phyloP scores from a whole-genome alignment of 176 grass and related monocot genomes.

The Musa acuminata region DNA sequence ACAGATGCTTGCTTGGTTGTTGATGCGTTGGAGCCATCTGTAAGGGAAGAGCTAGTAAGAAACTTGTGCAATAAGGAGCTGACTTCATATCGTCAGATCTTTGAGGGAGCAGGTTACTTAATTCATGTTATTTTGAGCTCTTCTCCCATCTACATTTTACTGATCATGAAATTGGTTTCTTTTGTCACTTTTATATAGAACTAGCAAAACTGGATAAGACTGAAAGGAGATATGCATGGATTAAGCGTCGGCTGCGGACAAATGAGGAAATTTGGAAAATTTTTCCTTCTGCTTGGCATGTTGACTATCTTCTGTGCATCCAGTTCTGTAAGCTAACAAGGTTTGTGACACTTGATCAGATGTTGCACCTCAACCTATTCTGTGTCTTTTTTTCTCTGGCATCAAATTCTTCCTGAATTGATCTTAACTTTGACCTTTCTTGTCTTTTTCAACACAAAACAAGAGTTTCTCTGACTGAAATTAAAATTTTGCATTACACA shows the following conservation, averaged over 20 bases:
- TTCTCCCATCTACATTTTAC: slow-evolving; percentile 13
- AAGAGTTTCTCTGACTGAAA: neutral
- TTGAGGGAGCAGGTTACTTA: slow-evolving; percentile 88
- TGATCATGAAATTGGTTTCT: slow-evolving; percentile 10
- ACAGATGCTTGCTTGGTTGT: slow-evolving; percentile 97
- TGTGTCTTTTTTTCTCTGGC: neutral
- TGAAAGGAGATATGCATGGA: slow-evolving; percentile 99
- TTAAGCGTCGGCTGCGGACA: slow-evolving; percentile 73
- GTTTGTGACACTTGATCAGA: slow-evolving; percentile 28
- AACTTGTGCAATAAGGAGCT: slow-evolving; percentile 99
- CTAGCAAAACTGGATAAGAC: slow-evolving; percentile 97
- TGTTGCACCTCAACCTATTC: neutral
- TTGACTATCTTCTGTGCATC: slow-evolving; percentile 95
- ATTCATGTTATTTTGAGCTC: slow-evolving; percentile 21
- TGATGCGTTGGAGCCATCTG: slow-evolving; percentile 94
- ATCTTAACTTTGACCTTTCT: neutral
- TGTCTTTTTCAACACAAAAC: neutral
- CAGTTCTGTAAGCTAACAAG: slow-evolving; percentile 99
- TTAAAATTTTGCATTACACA: neutral
- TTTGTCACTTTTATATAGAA: slow-evolving; percentile 41
- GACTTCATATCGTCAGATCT: slow-evolving; percentile 87
- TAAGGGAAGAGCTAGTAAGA: slow-evolving; percentile 96
- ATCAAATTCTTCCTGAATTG: neutral
- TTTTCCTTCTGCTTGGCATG: slow-evolving; percentile 95
- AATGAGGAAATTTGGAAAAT: slow-evolving; percentile 99